Base-by-base conservation (phyloP, 768 basidiomycete species). In the Psilocybe cubensis region DNA sequence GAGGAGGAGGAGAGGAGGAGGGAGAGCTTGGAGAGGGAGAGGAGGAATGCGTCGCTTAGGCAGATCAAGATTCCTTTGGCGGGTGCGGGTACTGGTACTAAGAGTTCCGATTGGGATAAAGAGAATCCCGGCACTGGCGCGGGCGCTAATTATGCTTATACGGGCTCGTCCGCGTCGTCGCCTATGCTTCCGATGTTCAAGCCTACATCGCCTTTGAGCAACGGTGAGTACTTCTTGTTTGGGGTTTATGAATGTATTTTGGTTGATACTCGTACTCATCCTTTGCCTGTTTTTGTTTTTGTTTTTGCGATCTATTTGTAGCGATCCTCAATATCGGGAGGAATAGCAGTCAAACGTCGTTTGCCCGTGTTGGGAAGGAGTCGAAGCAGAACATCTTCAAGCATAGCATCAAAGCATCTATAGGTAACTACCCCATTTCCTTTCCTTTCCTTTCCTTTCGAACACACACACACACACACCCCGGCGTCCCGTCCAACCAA, bases 331-430 rank as follows among this genome's bases (percentile, higher is more conserved):
- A 66, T 47, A 64, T 64, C 21, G 62, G 64, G 21, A 63, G 52
- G 14, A 66, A 68, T 53, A 69, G 66, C 28, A 59, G 63, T 23
- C 59, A 68, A 17, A 59, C 64, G 12, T 54, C 62, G 24, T 54
- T 56, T 20, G 44, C 56, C 6, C 65, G 63, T 18, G 60, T 58
- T 25, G 38, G 62, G 20, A 74, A 74, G 54, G 70, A 68, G 23
- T 70, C 69, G 17, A 67, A 68, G 44, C 66, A 73, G 38, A 74
- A 66, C 29, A 76, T 79, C 27, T 75, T 92, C 61, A 89, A 81
- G 70, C 90, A 91, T 62, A 85, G 83, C 57, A 78, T 93, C 62
- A 89, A 83, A 69, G 77, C 81, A 57, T 93, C 91, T 0, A 85
- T 93, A 58, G 89, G 91, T 90, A 62, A 31, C 79, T 71, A 21